Evolutionary conservation across 2,329 filamentous ascomycete genomes (phyloP).

Genomic region (Stromatinia cepivora): DNA sequence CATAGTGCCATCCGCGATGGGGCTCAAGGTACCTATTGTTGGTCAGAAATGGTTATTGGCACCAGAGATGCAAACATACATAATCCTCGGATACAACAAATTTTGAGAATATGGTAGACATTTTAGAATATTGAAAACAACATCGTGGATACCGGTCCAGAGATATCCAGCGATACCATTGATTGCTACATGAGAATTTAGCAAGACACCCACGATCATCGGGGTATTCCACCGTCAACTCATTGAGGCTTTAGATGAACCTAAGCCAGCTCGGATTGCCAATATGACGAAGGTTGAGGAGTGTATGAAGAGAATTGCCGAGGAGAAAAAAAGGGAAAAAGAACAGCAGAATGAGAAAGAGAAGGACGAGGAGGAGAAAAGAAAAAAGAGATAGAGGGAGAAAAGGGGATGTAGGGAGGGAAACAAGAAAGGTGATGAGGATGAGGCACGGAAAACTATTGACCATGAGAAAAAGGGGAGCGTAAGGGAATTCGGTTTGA

Average conservation of each 20-base stretch:
- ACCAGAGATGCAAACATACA: neutral
- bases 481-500: neutral
- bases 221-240: neutral
- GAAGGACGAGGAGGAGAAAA: too few species aligned
- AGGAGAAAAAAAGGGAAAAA: neutral
- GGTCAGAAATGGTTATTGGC: neutral
- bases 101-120: conserved; percentile 9
- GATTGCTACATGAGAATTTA: neutral
- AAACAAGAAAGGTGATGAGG: neutral
- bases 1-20: neutral
- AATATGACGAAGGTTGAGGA: neutral
- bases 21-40: neutral
- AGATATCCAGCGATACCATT: neutral
- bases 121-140: neutral
- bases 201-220: too few species aligned
- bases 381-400: too few species aligned
- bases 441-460: neutral
- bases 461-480: neutral
- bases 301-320: neutral
- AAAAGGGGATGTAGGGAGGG: neutral
- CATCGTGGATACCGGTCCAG: neutral
- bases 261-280: neutral
- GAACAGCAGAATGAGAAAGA: neutral
- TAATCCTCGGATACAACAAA: conserved; percentile 1
- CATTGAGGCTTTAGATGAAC: neutral